phyloP scores from a whole-genome alignment of 805 yeast species.

The Wickerhamia fluorescens region DNA sequence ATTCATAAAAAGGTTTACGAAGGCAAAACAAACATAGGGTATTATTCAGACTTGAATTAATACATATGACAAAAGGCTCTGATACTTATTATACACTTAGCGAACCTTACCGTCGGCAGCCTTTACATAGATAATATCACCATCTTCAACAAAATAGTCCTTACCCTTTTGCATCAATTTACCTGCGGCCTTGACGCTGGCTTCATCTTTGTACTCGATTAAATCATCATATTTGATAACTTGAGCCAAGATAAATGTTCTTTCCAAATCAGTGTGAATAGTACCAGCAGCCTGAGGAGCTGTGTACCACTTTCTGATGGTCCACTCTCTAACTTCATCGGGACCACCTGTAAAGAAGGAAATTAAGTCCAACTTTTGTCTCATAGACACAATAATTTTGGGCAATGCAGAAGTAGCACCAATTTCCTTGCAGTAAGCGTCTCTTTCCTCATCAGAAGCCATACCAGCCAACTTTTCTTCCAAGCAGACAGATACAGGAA shows the following conservation, averaged over 20 bases:
- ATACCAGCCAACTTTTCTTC: constrained; percentile 88
- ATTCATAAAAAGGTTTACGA: no score
- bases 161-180: constrained; percentile 89
- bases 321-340: constrained; percentile 97
- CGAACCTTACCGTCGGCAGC: constrained; percentile 87
- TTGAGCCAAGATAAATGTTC: constrained; percentile 91
- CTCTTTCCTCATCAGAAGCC: constrained; percentile 79
- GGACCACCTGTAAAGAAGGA: constrained; percentile 96
- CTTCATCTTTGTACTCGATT: constrained; percentile 68
- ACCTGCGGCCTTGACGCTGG: constrained; percentile 78
- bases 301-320: constrained; percentile 81
- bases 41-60: no score
- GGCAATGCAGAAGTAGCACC: constrained; percentile 82
- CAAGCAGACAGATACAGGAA: constrained; percentile 86
- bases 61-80: background rate
- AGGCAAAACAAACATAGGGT: no score
- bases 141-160: constrained; percentile 91
- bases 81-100: constrained; percentile 13
- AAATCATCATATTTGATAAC: constrained; percentile 82
- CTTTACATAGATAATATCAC: constrained; percentile 86
- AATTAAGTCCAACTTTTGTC: constrained; percentile 76
- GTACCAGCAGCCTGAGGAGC: constrained; percentile 99
- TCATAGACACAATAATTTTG: constrained; percentile 78
- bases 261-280: constrained; percentile 91
- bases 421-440: constrained; percentile 63